Conservation (phyloP, 768 basidiomycete genomes). For the Boletus rex-veris region DNA sequence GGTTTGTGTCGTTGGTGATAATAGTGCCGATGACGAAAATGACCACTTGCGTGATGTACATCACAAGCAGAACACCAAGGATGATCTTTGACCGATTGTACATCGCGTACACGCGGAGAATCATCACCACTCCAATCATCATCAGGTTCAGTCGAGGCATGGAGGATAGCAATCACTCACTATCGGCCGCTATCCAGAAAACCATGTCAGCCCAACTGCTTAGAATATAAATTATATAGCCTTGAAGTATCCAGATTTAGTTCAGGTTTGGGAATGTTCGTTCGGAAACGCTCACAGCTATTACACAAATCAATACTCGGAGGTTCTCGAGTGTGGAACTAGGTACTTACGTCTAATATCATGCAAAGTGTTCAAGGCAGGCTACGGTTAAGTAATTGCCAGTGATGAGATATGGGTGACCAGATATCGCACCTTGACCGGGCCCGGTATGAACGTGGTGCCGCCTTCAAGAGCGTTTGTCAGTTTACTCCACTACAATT, state of each 20-base stretch:
- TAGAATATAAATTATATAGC: background rate
- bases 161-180: too few species aligned
- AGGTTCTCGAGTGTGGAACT: background rate
- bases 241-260: background rate
- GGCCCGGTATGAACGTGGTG: background rate
- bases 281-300: background rate
- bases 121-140: too few species aligned
- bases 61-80: too few species aligned
- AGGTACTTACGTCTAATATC: background rate
- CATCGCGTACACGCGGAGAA: too few species aligned
- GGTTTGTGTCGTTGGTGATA: too few species aligned
- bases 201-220: background rate
- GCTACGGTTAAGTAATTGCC: background rate
- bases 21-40: too few species aligned
- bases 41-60: too few species aligned
- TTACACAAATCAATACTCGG: background rate
- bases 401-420: too few species aligned
- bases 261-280: too few species aligned
- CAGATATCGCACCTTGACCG: background rate
- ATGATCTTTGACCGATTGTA: too few species aligned
- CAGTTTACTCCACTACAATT: background rate
- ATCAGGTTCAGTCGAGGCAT: too few species aligned
- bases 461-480: background rate
- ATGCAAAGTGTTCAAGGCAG: background rate
- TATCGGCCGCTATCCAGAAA: too few species aligned